phyloP scores from a whole-genome alignment of 768 basidiomycete genomes.

The Pisolithus microcarpus region DNA sequence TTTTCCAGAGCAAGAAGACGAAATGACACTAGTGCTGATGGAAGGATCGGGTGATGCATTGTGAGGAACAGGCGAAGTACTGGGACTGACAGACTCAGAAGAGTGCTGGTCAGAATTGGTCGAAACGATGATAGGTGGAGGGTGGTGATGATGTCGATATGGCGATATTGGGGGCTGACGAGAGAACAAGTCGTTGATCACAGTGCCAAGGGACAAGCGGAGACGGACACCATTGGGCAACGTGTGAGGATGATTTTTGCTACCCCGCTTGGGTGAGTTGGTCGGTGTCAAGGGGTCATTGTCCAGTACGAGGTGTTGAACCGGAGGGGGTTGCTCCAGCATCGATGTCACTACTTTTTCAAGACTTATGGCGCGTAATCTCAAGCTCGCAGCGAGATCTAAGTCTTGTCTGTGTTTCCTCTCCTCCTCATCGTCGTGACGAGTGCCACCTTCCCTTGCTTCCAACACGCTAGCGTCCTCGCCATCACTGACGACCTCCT shows the following conservation, averaged over 20 bases:
- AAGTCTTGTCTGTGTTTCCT: constrained; percentile 53
- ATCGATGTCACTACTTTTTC: constrained; percentile 79
- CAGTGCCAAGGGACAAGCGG: constrained; percentile 64
- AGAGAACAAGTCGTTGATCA: constrained; percentile 78
- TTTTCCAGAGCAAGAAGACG: constrained; percentile 6
- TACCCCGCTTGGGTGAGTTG: constrained; percentile 38
- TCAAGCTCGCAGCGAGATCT: constrained; percentile 51
- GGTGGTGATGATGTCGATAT: constrained; percentile 28
- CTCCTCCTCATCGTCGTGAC: constrained; percentile 54
- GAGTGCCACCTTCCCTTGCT: constrained; percentile 44
- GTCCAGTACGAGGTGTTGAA: constrained; percentile 44
- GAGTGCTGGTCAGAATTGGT: constrained; percentile 21
- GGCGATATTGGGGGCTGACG: constrained; percentile 48
- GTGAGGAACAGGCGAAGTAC: constrained; percentile 16
- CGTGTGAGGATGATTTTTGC: constrained; percentile 42
- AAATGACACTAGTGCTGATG: constrained; percentile 11
- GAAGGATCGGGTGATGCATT: constrained; percentile 21
- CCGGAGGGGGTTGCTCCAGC: constrained; percentile 70
- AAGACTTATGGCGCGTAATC: constrained; percentile 70
- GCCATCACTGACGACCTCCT: constrained; percentile 57
- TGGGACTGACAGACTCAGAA: constrained; percentile 15
- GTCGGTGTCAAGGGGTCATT: constrained; percentile 49
- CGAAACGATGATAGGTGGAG: constrained; percentile 29
- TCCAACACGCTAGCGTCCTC: constrained; percentile 41
- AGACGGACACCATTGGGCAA: constrained; percentile 79